Conservation (phyloP, 345 rosid species). For the Isatis tinctoria region DNA sequence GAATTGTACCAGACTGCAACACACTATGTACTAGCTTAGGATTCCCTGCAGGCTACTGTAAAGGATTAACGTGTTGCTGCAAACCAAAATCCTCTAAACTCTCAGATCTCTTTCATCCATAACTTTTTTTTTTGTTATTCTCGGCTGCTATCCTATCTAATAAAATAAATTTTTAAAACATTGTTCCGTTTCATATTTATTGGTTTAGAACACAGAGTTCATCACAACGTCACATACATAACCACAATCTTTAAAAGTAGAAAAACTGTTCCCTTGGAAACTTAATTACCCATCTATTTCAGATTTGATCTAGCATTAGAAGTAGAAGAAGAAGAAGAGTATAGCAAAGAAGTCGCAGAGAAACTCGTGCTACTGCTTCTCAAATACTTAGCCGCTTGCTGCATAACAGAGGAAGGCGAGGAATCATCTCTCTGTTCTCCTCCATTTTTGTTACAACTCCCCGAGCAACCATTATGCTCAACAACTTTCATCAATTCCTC, state of each 20-base stretch:
- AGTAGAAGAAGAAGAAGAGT: conserved; percentile 42
- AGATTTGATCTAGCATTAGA: too few relatives aligned
- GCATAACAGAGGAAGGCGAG: conserved; percentile 22
- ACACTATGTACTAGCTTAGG: neutral
- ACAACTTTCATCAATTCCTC: conserved; percentile 45
- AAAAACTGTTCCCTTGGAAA: too few relatives aligned
- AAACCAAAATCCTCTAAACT: neutral
- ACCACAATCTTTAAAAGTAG: too few relatives aligned
- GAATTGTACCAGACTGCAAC: conserved; percentile 12
- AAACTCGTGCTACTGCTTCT: conserved; percentile 56
- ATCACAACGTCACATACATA: too few relatives aligned
- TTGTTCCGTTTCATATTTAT: too few relatives aligned
- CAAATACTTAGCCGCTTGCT: conserved; percentile 22
- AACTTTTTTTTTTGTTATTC: neutral
- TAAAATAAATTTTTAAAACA: neutral
- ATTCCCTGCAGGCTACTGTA: neutral
- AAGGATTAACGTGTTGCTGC: conserved; percentile 12
- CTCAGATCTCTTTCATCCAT: neutral
- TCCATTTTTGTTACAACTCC: conserved; percentile 18
- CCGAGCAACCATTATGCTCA: conserved; percentile 28
- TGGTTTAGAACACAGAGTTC: too few relatives aligned
- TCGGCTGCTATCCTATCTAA: neutral
- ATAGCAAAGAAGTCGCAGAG: conserved; percentile 53
- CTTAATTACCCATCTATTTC: too few relatives aligned
- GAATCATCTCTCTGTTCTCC: conserved; percentile 24